Percentiles rank a stretch among this genome's conserved stretches.
These are phyloP conservation scores for Agrostemma githago DNA, from an alignment of 148 eudicot genomes.

Conservation along the genomic window DNA sequence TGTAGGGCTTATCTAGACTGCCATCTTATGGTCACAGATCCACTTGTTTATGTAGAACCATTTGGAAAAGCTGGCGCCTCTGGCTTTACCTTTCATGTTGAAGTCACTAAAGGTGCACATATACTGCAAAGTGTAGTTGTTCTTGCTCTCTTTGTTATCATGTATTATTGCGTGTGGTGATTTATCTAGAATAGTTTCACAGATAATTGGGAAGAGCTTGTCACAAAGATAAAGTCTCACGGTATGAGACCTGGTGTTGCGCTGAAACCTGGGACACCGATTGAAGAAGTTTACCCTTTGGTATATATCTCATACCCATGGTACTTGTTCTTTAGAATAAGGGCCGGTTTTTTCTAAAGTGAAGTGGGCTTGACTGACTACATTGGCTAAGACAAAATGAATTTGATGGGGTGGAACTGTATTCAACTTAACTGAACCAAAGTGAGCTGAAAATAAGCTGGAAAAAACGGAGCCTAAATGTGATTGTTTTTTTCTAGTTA, in stretches of 20 bases:
- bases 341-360: too few species aligned
- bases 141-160: slow-evolving; percentile 1
- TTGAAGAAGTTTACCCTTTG: slow-evolving; percentile 89
- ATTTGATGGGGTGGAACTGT: too few species aligned
- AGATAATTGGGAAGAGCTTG: slow-evolving; percentile 94
- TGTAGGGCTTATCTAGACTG: slow-evolving; percentile 94
- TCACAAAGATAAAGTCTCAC: slow-evolving; percentile 58
- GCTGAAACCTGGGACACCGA: slow-evolving; percentile 80
- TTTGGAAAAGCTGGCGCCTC: slow-evolving; percentile 98
- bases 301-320: slow-evolving; percentile 29
- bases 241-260: slow-evolving; percentile 95
- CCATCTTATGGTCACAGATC: slow-evolving; percentile 98
- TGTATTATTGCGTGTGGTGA: slow-evolving; percentile 3
- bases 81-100: slow-evolving; percentile 96
- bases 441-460: too few species aligned
- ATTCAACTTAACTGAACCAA: too few species aligned
- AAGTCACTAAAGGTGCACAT: slow-evolving; percentile 65
- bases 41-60: slow-evolving; percentile 83
- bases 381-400: too few species aligned
- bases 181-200: slow-evolving; percentile 15
- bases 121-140: not conserved
- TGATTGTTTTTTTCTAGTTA: not conserved
- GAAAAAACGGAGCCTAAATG: not conserved
- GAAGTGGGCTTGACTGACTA: too few species aligned
- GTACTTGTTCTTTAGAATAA: not conserved